Conservation (phyloP, 805 yeast genomes). For the Schwanniomyces polymorphus region DNA sequence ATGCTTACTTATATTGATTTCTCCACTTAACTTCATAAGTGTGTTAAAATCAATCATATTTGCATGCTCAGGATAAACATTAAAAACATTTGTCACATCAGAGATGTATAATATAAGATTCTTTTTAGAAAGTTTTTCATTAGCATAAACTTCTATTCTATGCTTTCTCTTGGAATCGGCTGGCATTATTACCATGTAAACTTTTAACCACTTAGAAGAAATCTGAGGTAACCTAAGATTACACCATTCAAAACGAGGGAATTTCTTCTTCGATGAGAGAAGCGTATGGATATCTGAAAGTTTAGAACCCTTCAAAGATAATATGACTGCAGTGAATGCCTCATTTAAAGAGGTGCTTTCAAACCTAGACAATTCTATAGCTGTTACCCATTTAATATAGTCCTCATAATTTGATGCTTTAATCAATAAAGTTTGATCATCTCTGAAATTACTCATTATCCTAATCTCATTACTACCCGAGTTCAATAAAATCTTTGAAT, state of each 20-base stretch:
- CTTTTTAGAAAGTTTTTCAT: conserved; percentile 50
- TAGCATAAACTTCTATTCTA: conserved; percentile 52
- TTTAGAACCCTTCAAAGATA: conserved; percentile 56
- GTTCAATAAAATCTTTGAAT: conserved; percentile 25
- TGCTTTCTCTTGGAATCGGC: conserved; percentile 47
- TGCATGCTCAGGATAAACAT: conserved; percentile 61
- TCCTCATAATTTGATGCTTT: conserved; percentile 21
- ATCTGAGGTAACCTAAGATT: conserved; percentile 59
- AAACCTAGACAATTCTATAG: conserved; percentile 53
- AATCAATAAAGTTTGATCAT: conserved; percentile 22
- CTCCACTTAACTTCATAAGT: conserved; percentile 56
- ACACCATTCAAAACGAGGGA: conserved; percentile 58
- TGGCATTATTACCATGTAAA: conserved; percentile 52
- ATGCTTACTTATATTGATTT: conserved; percentile 46
- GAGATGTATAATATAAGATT: conserved; percentile 51
- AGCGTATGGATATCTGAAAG: conserved; percentile 61
- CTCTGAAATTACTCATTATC: conserved; percentile 27
- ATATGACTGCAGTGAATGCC: conserved; percentile 63
- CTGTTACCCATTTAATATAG: conserved; percentile 42
- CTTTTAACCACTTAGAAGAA: conserved; percentile 58
- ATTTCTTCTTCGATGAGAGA: conserved; percentile 49
- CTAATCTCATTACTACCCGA: conserved; percentile 18
- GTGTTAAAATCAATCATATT: conserved; percentile 58
- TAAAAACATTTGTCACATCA: conserved; percentile 44
- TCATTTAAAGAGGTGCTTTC: conserved; percentile 60